phyloP scores from a whole-genome alignment of 139 green algal species.

The Tetradesmus lagerheimii region DNA sequence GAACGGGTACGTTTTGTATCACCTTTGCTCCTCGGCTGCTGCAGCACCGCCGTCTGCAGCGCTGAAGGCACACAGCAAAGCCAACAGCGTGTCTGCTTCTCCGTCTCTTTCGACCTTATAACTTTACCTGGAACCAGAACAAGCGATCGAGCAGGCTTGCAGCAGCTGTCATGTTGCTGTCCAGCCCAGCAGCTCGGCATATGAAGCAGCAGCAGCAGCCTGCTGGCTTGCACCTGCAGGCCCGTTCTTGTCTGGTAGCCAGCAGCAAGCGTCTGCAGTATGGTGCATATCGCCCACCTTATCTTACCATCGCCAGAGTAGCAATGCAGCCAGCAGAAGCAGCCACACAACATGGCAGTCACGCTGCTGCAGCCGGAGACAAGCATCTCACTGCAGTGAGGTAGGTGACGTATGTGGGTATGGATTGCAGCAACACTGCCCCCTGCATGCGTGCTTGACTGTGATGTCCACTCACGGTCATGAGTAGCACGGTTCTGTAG shows the following conservation, averaged over 20 bases:
- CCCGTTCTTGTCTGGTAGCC: background rate
- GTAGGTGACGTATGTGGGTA: background rate
- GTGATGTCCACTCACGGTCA: too few species aligned
- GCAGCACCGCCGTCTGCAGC: background rate
- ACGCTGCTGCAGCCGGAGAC: too few species aligned
- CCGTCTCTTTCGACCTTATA: background rate
- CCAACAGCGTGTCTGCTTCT: background rate
- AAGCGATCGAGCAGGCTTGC: background rate
- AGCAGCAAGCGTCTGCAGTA: background rate
- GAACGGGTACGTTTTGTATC: background rate
- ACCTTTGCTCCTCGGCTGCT: background rate
- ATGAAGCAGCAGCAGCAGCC: background rate
- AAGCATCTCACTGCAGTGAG: conserved; percentile 13
- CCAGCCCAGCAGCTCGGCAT: conserved; percentile 31
- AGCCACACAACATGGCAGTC: background rate
- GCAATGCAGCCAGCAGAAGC: conserved; percentile 20
- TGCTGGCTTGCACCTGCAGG: background rate
- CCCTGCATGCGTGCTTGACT: too few species aligned
- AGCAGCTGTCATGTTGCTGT: conserved; percentile 31
- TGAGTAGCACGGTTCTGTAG: too few species aligned
- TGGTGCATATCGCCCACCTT: background rate
- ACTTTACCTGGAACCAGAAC: too few species aligned
- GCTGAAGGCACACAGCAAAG: background rate
- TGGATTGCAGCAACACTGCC: background rate
- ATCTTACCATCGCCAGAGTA: background rate